Evolutionary conservation across 352 stramenopile genomes (phyloP).

Genomic region (Phytophthora hibernalis): DNA sequence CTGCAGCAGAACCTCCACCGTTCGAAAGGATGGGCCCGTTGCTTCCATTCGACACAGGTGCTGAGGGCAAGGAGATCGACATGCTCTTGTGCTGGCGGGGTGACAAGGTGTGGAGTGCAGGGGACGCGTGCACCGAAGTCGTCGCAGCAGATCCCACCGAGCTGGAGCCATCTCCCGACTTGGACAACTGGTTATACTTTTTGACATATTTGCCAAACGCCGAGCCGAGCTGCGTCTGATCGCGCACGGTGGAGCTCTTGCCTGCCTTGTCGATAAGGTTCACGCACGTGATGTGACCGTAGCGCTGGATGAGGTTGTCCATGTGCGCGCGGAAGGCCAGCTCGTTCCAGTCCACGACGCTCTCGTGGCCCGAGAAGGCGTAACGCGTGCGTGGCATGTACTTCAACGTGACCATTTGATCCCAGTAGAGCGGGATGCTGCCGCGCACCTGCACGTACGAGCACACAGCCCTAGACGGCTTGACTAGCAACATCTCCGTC

Average conservation of each 20-base stretch:
- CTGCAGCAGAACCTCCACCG: constrained; percentile 29
- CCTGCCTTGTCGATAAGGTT: constrained; percentile 95
- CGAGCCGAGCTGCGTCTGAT: constrained; percentile 92
- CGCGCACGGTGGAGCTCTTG: constrained; percentile 72
- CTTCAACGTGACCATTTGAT: constrained; percentile 86
- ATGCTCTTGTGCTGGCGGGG: constrained; percentile 50
- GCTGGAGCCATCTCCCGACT: constrained; percentile 53
- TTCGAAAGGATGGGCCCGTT: constrained; percentile 24
- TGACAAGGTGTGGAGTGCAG: constrained; percentile 39
- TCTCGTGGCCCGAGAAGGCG: constrained; percentile 52
- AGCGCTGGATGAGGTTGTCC: constrained; percentile 72
- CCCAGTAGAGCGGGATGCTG: constrained; percentile 96
- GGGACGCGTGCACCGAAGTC: constrained; percentile 25
- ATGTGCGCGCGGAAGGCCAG: constrained; percentile 64
- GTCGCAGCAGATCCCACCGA: constrained; percentile 28
- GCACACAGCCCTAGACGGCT: constrained; percentile 43
- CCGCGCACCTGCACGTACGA: constrained; percentile 92
- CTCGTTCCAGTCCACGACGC: constrained; percentile 61
- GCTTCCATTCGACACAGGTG: constrained; percentile 24
- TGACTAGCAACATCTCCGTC: constrained; percentile 91
- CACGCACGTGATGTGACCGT: constrained; percentile 88
- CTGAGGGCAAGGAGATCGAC: constrained; percentile 25
- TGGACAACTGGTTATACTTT: constrained; percentile 83
- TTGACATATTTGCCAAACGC: constrained; percentile 92
- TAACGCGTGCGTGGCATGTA: constrained; percentile 93